Evolutionary conservation across 768 basidiomycete genomes (phyloP).

Genomic region (Cystofilobasidium capitatum): DNA sequence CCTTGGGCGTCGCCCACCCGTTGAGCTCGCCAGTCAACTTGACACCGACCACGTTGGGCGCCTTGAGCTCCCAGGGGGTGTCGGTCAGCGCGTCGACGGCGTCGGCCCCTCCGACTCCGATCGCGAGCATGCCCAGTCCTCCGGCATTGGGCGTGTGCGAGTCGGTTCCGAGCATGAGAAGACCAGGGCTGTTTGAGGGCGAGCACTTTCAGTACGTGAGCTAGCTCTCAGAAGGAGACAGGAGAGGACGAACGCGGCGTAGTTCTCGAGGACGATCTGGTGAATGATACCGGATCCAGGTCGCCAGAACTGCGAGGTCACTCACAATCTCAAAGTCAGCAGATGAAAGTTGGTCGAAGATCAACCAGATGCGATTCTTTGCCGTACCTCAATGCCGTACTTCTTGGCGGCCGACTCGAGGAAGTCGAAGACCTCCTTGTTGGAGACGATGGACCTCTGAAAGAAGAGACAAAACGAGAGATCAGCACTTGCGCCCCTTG

Average conservation of each 20-base stretch:
- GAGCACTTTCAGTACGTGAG: conserved; percentile 3
- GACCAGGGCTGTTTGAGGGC: background rate
- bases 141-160: conserved; percentile 98
- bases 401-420: conserved; percentile 72
- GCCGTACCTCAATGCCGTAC: conserved; percentile 57
- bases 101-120: conserved; percentile 98
- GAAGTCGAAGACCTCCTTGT: conserved; percentile 96
- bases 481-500: background rate
- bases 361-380: too few relatives aligned
- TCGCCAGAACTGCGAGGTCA: conserved; percentile 58
- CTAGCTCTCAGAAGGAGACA: background rate
- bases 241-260: conserved; percentile 77
- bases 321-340: background rate
- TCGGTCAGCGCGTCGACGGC: conserved; percentile 97
- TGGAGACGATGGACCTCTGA: conserved; percentile 72
- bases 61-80: conserved; percentile 96
- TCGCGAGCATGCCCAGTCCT: conserved; percentile 89
- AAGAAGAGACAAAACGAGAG: background rate
- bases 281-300: conserved; percentile 78
- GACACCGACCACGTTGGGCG: conserved; percentile 71
- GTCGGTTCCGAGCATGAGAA: conserved; percentile 48
- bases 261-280: conserved; percentile 96
- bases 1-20: conserved; percentile 93
- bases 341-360: background rate
- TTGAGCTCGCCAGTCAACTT: conserved; percentile 75